Base-by-base conservation (phyloP, 371 early-diverging fungal species). In the Scutellospora calospora region DNA sequence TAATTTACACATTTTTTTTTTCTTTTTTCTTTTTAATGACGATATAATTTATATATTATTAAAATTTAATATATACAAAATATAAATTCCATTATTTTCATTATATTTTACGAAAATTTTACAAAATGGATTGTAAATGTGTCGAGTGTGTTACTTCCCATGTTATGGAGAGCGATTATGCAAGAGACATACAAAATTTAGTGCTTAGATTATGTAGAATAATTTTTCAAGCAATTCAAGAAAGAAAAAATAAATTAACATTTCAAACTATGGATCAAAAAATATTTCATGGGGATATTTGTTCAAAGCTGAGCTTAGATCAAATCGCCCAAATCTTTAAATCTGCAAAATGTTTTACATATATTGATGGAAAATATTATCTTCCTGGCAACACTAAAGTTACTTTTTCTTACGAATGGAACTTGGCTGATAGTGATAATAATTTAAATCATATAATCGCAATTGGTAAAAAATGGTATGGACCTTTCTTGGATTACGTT, bases 141-240 rank as follows among this genome's bases (percentile, higher is more conserved):
- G 71, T 71, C 8, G 71, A 71, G 22, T 71, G 71, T 41, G 49
- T 49, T 25, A 71, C 71, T 27, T 71, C 71, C 16, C 71, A 49
- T 29, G 31, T 71, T 25, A 71, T 71, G 71, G 51, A 71, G 16
- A 29, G 3, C 22, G 29, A 27, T 4, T 71, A 29, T 29, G 51
- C 22, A 49, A 71, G 71, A 6, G 71, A 71, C 29, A 16, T 71
- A 29, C 52, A 71, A 71, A 45, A 51, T 29, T 27, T 71, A 27
- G 71, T 71, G 5, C 29, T 71, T 11, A 45, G 22, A 29, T 29
- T 71, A 18, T 71, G 71, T 71, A 22, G 71, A 16, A 27, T 51
- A 12, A 27, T 51, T 49, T 71, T 51, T 29, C 31, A 31, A n/a
- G 27, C 25, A 25, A 71, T 71, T 5, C 71, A 71, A 71, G 71